Evolutionary conservation across 2,329 filamentous ascomycete genomes (phyloP).

Genomic region (Arthrobotrys sphaeroides): DNA sequence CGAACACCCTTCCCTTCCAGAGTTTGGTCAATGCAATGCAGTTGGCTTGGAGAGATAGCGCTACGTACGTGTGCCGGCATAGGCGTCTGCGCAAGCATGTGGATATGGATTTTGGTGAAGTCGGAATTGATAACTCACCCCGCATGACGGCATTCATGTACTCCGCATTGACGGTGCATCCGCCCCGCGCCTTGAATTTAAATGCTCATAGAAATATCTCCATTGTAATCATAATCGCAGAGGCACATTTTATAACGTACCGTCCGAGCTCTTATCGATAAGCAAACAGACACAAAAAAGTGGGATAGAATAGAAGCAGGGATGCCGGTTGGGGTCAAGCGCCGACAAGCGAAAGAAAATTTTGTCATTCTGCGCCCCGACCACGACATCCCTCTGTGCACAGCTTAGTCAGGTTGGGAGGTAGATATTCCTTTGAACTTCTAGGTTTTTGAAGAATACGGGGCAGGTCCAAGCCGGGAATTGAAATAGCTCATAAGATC

Average conservation of each 20-base stretch:
- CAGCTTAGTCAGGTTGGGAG: neutral
- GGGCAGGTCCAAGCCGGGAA: neutral
- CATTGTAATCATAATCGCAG: too few relatives aligned
- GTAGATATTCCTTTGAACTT: neutral
- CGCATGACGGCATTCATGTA: neutral
- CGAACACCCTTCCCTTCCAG: too few relatives aligned
- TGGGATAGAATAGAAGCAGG: slow-evolving; percentile 26
- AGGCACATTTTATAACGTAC: too few relatives aligned
- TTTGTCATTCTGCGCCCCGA: slow-evolving; percentile 51
- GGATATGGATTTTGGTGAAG: too few relatives aligned
- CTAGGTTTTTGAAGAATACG: neutral
- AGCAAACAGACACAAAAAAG: too few relatives aligned
- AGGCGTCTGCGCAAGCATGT: too few relatives aligned
- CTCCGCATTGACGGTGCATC: neutral
- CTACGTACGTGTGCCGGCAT: too few relatives aligned
- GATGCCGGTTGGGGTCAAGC: slow-evolving; percentile 35
- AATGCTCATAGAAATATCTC: neutral
- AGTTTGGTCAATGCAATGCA: too few relatives aligned
- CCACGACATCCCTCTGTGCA: slow-evolving; percentile 26
- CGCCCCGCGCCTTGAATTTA: neutral
- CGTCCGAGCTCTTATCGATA: slow-evolving; percentile 35
- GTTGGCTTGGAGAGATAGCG: too few relatives aligned
- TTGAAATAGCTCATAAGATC: slow-evolving; percentile 8
- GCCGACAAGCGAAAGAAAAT: slow-evolving; percentile 42
- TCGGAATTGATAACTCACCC: slow-evolving; percentile 7